phyloP scores from a whole-genome alignment of 1,139 yeast species.

The Debaryomyces singareniensis region DNA sequence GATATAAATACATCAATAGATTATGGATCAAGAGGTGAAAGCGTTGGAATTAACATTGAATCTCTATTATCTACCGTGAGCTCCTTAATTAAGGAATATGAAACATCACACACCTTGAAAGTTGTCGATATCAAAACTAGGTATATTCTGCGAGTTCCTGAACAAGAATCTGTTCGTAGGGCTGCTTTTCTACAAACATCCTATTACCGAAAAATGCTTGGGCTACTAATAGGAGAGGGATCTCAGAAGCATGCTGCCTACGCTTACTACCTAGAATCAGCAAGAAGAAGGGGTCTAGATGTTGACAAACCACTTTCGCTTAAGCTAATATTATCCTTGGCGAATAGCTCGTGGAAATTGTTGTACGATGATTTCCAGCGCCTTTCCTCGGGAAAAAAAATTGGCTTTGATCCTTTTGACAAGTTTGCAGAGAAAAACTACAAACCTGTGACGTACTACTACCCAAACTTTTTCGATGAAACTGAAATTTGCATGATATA shows the following conservation, averaged over 20 bases:
- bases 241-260: conserved; percentile 17
- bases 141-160: conserved; percentile 32
- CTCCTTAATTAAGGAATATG: conserved; percentile 13
- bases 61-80: conserved; percentile 13
- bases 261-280: conserved; percentile 37
- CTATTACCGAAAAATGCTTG: conserved; percentile 45
- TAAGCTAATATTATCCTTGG: conserved; percentile 25
- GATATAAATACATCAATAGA: conserved; percentile 14
- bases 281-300: conserved; percentile 36
- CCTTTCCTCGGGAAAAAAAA: conserved; percentile 38
- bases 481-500: conserved; percentile 1
- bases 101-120: conserved; percentile 13
- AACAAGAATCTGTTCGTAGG: conserved; percentile 38
- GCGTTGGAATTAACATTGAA: conserved; percentile 14
- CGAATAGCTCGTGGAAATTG: conserved; percentile 28
- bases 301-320: conserved; percentile 44
- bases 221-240: conserved; percentile 20
- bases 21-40: conserved; percentile 7
- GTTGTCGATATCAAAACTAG: conserved; percentile 61
- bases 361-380: conserved; percentile 36
- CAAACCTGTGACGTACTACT: conserved; percentile 1
- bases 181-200: conserved; percentile 52
- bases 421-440: conserved; percentile 6
- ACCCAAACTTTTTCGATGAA: too few species aligned
- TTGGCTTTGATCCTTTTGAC: conserved; percentile 41